Evolutionary conservation across 2,329 filamentous ascomycete genomes (phyloP), one percentile per base, ranked within the genome.

Genomic region (Aspergillus sp.): DNA sequence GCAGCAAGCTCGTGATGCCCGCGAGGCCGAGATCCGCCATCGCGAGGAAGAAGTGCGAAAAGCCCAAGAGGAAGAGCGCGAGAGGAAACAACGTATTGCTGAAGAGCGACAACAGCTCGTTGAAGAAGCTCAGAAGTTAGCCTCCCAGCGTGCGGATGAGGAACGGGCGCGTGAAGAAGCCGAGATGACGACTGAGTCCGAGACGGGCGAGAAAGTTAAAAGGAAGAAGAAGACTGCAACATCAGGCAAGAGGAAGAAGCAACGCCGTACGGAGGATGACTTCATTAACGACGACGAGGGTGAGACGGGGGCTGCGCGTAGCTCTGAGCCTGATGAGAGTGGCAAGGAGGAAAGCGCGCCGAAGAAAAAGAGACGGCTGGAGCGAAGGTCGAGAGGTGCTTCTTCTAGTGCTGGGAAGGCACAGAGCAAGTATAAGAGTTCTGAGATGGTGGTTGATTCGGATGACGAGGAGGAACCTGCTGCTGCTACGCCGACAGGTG

Each of bases 51-150:
- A 88, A 70, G 86, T 88, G 44, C 81, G 86, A 63, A 86, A 84
- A 66, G 84, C 83, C 0, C 81, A 90, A 58, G 88, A 90, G 55
- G 82, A 82, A 55, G 89, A 92, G 64, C 83, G 84, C 33, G 90
- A 93, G 71, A 83, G 87, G 55, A 88, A 91, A 66, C 86, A 89
- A 60, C 90, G 91, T 77, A 88, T 98, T 62, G 85, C 87, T n/a
- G 90, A 91, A 70, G 93, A 98, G 73, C 87, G 93, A 59, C 86
- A 90, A 65, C 86, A 84, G 66, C 93, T 98, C 70, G 82, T 87
- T 17, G 90, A 92, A 58, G 84, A 86, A 45, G 89, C 96, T 69
- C 84, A 90, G 53, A 82, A 85, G 63, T 79, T 91, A 48, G 90
- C 91, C 23, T 86, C 89, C 66, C 81, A 86, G 68, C 85, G 90